Evolutionary conservation across 192 early-diverging fungal genomes (phyloP), one percentile per base, ranked within the genome.

Genomic region (Coemansia sp.): DNA sequence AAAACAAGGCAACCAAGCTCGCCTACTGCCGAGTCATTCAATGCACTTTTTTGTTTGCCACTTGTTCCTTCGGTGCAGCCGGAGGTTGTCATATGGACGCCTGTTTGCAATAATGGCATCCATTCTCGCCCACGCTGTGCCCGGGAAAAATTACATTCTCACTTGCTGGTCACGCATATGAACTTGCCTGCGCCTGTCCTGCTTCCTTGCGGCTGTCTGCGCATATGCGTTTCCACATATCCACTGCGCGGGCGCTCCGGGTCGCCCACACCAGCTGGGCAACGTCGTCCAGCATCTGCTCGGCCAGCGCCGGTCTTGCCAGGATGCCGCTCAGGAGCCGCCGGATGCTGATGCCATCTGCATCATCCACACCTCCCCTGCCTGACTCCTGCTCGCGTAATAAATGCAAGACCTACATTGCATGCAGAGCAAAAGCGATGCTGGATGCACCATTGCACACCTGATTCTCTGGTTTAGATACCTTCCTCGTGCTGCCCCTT

Each of bases 321-420:
- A 67, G 45, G 19, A 64, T 50, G 12, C 45, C 56, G 35, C 52
- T 42, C 5, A 70, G 29, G 38, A 70, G 33, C 54, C 51, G 62
- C 25, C 24, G 22, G 7, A 44, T 29, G 8, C 19, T 21, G 16
- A 7, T 21, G 43, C 43, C 8, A 7, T 7, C 43, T n/a, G 43
- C 19, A 21, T n/a, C 43, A 29, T 22, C 54, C 10, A 55, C 44
- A n/a, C 33, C 14, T 27, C 10, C 31, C 5, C 19, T 22, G 43
- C 19, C 43, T 44, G 43, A 44, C 43, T 62, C 42, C 23, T 29
- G 43, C 28, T 46, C 60, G 8, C 29, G 19, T 48, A 73, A 59
- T 55, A 73, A 56, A 65, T 73, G 63, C 54, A 76, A 32, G 7
- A 66, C 64, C 73, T 76, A 76, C 63, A 76, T 55, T 35, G 22